Percentiles rank a stretch among this genome's conserved stretches.
phyloP scores from a whole-genome alignment of 129 eudicot species.

The sunflower (Helianthus annuus) region HanXRQr2.0-SUNRISE NC_035439.2:139961901-139962400 shows the following conservation, averaged over 20 bases:
- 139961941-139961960: too few relatives aligned
- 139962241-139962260: neutral
- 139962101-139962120: too few relatives aligned
- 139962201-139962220: neutral
- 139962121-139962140: neutral
- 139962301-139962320: conserved; percentile 19
- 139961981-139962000: too few relatives aligned
- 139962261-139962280: conserved; percentile 13
- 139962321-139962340: neutral
- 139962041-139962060: too few relatives aligned
- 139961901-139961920: too few relatives aligned
- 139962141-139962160: conserved; percentile 6
- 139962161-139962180: neutral
- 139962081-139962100: too few relatives aligned
- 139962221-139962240: too few relatives aligned
- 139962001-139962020: too few relatives aligned
- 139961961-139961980: too few relatives aligned
- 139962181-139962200: neutral
- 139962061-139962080: too few relatives aligned
- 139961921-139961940: too few relatives aligned
- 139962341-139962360: neutral
- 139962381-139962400: neutral
- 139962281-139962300: conserved; percentile 27
- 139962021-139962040: too few relatives aligned
- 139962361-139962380: neutral